phyloP scores from a whole-genome alignment of 352 stramenopile species.

The Phytophthora fragariae region DNA sequence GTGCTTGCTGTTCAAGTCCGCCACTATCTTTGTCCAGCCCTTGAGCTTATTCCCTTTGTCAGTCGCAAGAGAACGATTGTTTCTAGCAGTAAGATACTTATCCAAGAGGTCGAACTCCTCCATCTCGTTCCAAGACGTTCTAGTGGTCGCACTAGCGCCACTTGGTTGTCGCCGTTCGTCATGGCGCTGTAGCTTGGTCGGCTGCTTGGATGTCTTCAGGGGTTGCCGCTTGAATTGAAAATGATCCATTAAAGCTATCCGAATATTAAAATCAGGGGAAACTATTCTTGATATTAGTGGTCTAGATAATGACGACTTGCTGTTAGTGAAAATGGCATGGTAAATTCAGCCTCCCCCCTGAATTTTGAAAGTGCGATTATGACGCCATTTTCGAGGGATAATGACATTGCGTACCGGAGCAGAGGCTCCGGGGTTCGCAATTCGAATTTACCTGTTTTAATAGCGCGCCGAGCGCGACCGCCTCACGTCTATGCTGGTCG shows the following conservation, averaged over 20 bases:
- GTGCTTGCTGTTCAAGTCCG: not conserved
- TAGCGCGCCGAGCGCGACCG: too few species aligned
- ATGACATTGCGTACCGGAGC: not conserved
- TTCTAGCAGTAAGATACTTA: conserved; percentile 6
- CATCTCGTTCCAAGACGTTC: conserved; percentile 3
- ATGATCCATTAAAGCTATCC: not conserved
- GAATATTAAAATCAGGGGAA: too few species aligned
- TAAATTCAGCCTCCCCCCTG: too few species aligned
- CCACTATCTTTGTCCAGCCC: not conserved
- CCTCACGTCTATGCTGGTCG: too few species aligned
- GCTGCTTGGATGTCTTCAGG: not conserved
- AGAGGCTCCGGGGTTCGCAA: too few species aligned
- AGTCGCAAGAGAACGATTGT: not conserved
- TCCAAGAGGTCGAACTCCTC: conserved; percentile 23
- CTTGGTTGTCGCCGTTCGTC: not conserved
- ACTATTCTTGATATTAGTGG: too few species aligned
- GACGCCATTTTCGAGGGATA: not conserved
- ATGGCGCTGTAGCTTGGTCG: not conserved
- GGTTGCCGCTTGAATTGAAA: not conserved
- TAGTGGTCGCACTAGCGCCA: not conserved
- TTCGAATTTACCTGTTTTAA: too few species aligned
- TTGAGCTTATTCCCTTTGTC: conserved; percentile 3
- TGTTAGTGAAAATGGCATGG: not conserved
- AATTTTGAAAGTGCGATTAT: not conserved
- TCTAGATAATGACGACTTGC: not conserved